A percentile compares a stretch with the other conserved stretches of the same genome.
These are phyloP conservation scores for Naegleria fowleri DNA, from an alignment of 208 protist species.

Conservation along the genomic window DNA sequence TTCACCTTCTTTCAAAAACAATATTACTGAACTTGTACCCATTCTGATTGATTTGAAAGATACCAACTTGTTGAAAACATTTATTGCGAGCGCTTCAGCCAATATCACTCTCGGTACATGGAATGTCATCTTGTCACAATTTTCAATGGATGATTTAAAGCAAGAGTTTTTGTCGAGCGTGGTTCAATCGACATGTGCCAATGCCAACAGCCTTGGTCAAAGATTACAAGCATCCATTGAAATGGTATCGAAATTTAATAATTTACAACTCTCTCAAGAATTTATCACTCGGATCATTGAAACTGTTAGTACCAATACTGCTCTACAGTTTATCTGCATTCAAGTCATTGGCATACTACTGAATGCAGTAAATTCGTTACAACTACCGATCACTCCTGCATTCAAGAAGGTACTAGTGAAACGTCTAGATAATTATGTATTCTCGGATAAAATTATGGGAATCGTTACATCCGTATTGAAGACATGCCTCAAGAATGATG, in stretches of 20 bases:
- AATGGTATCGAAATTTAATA: not conserved
- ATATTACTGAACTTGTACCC: not conserved
- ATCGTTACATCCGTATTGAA: too few species aligned
- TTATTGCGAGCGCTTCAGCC: not conserved
- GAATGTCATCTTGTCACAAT: not conserved
- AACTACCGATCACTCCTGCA: too few species aligned
- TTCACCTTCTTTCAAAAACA: not conserved
- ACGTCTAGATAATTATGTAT: too few species aligned
- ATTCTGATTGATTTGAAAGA: not conserved
- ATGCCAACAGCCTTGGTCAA: not conserved
- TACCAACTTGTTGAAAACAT: not conserved
- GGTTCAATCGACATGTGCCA: not conserved
- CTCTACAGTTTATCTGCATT: not conserved
- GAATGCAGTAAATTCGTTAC: too few species aligned
- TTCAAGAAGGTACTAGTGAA: too few species aligned
- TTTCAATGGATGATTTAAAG: not conserved
- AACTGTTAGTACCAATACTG: not conserved
- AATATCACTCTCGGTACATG: not conserved
- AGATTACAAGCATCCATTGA: not conserved
- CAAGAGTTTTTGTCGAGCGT: not conserved
- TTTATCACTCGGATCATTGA: not conserved
- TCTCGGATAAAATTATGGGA: too few species aligned
- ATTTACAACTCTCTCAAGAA: not conserved
- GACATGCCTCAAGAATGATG: too few species aligned
- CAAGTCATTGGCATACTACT: not conserved